Evolutionary conservation across 148 eudicot species (phyloP), one percentile per base, ranked within the genome.

Genomic region (Pouteria glomerata): DNA sequence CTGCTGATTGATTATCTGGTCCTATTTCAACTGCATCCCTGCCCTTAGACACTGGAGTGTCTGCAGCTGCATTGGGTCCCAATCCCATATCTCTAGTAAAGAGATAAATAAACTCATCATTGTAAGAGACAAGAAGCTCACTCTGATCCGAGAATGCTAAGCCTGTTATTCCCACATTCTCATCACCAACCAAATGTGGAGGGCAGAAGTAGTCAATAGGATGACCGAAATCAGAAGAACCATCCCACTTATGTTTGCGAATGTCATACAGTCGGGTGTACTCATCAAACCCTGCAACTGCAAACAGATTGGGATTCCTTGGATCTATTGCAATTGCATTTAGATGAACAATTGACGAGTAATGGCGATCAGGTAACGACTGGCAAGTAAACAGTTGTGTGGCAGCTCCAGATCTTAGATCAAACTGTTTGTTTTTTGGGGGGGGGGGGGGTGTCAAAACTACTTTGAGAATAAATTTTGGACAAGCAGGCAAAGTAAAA

Each of bases 191-290:
- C 81, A 95, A 77, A 86, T 86, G 96, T 39, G 71, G 77, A 42
- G 98, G 97, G 70, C 96, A 94, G 51, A 86, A 94, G 73, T 77
- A 86, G 76, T 94, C 84, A 39, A 81, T 76, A n/a, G 98, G 98
- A 70, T 84, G 80, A 74, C 82, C 98, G 82, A 86, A 84, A 79
- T 82, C 86, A 76, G 85, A 72, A 56, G 97, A 89, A 39, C 85
- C 87, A 76, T 86, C 86, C 89, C 89, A 82, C 69, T 80, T 82
- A 78, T 79, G 85, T 61, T 75, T 89, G 64, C 98, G 97, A 30
- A 91, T 85, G 76, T 95, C 98, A 84, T 85, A 95, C 47, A 95
- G 77, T 65, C 98, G 84, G 64, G 96, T 81, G 84, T 82, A 95
- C 76, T 83, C 93, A 80, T 91, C 96, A 34, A 82, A 69, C 71